Conservation (phyloP, 805 yeast genomes). For the Sungouiozyma ichnusensis region DNA sequence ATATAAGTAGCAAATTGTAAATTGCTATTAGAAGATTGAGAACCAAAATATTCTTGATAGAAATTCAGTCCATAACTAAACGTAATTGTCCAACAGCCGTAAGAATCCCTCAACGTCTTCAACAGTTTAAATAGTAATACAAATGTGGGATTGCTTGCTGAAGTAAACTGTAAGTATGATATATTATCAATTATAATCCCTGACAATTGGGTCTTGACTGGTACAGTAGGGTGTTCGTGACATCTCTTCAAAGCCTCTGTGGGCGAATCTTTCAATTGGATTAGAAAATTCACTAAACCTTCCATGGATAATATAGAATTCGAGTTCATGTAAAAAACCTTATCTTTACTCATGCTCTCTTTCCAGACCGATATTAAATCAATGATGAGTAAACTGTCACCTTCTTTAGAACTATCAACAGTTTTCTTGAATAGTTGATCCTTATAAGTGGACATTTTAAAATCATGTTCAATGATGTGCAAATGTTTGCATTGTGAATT, state of each 20-base stretch:
- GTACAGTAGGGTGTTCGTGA: conserved; percentile 2
- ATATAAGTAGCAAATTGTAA: conserved; percentile 11
- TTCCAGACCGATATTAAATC: conserved; percentile 15
- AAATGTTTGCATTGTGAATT: conserved; percentile 1
- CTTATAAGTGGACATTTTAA: conserved; percentile 14
- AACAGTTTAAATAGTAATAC: conserved; percentile 12
- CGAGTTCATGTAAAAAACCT: conserved; percentile 12
- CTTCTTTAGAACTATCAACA: not conserved
- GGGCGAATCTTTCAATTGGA: conserved; percentile 18
- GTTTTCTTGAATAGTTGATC: conserved; percentile 2
- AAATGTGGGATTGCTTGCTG: conserved; percentile 3
- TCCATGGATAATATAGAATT: conserved; percentile 15
- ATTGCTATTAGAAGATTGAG: conserved; percentile 5
- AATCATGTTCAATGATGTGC: conserved; percentile 14
- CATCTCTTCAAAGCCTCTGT: conserved; percentile 17
- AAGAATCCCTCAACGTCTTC: conserved; percentile 12
- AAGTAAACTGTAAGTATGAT: conserved; percentile 17
- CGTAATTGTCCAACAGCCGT: conserved; percentile 24
- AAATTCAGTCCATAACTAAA: conserved; percentile 21
- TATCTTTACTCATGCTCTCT: not conserved
- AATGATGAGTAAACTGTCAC: conserved; percentile 9
- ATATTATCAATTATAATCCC: conserved; percentile 28
- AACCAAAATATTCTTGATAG: conserved; percentile 18
- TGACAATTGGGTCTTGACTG: conserved; percentile 9
- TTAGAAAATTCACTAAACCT: conserved; percentile 14